Base-by-base conservation (phyloP, 495 filamentous ascomycete genomes). In the Penicillium desertorum region DNA sequence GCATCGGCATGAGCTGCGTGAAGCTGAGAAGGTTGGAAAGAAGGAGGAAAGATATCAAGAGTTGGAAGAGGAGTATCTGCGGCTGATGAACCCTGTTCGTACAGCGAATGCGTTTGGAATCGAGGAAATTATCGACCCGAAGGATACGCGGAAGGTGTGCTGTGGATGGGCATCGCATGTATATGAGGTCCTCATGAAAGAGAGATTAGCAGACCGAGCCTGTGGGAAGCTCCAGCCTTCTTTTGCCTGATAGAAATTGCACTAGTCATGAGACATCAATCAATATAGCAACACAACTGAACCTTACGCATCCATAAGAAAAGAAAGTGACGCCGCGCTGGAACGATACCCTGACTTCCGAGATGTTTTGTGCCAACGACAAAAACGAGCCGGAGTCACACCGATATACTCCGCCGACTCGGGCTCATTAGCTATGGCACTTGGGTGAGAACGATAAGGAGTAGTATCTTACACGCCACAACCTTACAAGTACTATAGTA, bases 81-180 rank as follows among this genome's bases (percentile, higher is more conserved):
- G 80, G 14, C 56, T 86, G 55, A 87, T 86, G 82, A 87, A 85
- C 56, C 84, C 84, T 0, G 81, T 86, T 36, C 70, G 83, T 17
- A 86, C 83, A 39, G 84, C 84, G 11, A 85, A 85, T 71, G 77
- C 81, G 6, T 87, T 87, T 64, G 83, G 83, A 0, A 72, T 85
- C 1, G 84, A 87, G 66, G 83, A 87, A 64, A 84, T 86, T 22
- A 81, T 86, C 55, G 84, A 86, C 64, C 84, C 84, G 14, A 80
- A 77, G 42, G 69, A 77, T 51, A 87, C 82, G 16, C 67, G 84
- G n/a, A 48, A 65, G 51, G 65, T 85, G 22, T 80, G 81, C 41
- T 76, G 71, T 48, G 71, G 75, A 29, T 86, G 83, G 84, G 71
- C 76, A 9, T 59, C 56, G 20, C 80, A 85, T 74, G 71, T 83